Evolutionary conservation across 305 asterid genomes (phyloP), one percentile per base, ranked within the genome.

Genomic region (Rubia tinctorum): DNA sequence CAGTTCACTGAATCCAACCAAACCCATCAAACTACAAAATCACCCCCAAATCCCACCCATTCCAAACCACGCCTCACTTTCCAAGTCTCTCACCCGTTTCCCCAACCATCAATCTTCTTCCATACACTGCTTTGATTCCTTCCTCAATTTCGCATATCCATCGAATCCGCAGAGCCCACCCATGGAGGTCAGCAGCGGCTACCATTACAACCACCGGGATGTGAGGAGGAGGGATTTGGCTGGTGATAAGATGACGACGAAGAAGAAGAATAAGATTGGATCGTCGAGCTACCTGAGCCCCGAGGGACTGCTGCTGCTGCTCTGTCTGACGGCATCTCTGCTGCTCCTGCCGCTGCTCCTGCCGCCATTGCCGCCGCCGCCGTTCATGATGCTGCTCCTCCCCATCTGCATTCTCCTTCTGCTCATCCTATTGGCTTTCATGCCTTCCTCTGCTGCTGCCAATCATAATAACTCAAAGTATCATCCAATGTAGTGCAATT

Each of bases 291-390:
- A 88, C 75, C 83, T 89, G 83, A 81, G 90, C 42, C 70, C 78
- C 14, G 90, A 82, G 67, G 86, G 90, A 5, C 11, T 88, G 75
- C n/a, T 84, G 25, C 64, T 91, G 75, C 93, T 90, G 8, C 47
- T 78, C 8, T 84, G 93, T 79, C 82, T 91, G 7, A 82, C 95
- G 0, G 91, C 74, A 34, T 82, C 90, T 42, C 75, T 91, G 81
- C 84, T 91, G 82, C 79, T 91, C 12, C 58, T 91, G 74, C 97
- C 97, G 2, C 82, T 90, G 11, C 66, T 91, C 23, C 88, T 90
- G 8, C 97, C 97, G 58, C 95, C 96, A 7, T 67, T 88, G 60
- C 96, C 96, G 0, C 93, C 97, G 7, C 97, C 97, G 15, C 96
- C 96, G 0, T 76, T 78, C 4, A 37, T 90, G 90, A 80, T 91